Conservation (phyloP, 257 asterid genomes). For the Gentiana dahurica region DNA sequence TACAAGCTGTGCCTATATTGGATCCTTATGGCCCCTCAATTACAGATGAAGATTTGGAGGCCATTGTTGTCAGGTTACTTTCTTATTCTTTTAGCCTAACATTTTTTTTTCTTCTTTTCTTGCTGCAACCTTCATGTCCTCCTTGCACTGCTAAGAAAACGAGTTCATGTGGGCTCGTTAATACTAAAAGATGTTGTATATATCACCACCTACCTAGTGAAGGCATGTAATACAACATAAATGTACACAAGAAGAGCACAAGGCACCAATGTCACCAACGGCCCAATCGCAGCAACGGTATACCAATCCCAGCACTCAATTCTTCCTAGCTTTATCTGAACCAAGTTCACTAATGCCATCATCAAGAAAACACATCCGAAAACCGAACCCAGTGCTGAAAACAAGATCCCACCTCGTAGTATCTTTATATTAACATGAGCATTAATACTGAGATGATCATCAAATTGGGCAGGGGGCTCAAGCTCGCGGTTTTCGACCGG, state of each 20-base stretch:
- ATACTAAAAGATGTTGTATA: too few relatives aligned
- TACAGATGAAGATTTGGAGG: slow-evolving; percentile 71
- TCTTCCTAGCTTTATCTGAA: slow-evolving; percentile 32
- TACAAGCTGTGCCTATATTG: slow-evolving; percentile 63
- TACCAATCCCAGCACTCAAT: slow-evolving; percentile 33
- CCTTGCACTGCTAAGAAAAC: too few relatives aligned
- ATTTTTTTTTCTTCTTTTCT: neutral
- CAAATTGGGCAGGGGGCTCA: slow-evolving; percentile 3
- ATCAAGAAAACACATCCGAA: slow-evolving; percentile 30
- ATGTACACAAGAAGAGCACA: slow-evolving; percentile 20
- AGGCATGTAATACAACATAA: slow-evolving; percentile 24
- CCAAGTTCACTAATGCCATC: slow-evolving; percentile 30
- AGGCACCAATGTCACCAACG: slow-evolving; percentile 4
- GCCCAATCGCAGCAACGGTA: neutral
- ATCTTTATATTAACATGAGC: slow-evolving; percentile 19
- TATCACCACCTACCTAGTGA: slow-evolving; percentile 1
- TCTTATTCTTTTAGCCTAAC: neutral
- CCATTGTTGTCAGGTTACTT: slow-evolving; percentile 65
- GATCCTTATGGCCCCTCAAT: slow-evolving; percentile 95
- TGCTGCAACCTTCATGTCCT: neutral
- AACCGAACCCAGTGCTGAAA: slow-evolving; percentile 25
- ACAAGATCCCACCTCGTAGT: slow-evolving; percentile 23
- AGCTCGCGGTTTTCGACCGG: neutral
- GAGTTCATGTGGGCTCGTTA: too few relatives aligned
- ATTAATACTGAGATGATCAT: neutral